These are phyloP conservation scores for Erodium texanum DNA, from an alignment of 441 rosid species.

Conservation along the genomic window DNA sequence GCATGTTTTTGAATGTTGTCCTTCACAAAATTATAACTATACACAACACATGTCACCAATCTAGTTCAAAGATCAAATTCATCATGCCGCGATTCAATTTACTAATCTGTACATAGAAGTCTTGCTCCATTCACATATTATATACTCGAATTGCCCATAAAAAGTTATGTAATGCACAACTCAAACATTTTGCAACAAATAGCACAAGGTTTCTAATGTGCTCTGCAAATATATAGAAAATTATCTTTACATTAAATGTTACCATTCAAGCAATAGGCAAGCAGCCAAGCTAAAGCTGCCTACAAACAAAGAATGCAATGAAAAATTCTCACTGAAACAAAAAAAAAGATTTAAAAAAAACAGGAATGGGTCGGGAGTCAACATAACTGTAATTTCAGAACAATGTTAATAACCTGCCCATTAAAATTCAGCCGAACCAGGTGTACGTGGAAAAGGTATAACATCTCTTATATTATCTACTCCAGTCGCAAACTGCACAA, in stretches of 20 bases:
- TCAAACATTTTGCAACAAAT: neutral
- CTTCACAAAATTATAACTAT: too few relatives aligned
- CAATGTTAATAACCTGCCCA: neutral
- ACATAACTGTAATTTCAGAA: neutral
- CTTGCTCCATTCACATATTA: neutral
- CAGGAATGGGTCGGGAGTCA: neutral
- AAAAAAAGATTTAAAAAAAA: too few relatives aligned
- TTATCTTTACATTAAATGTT: neutral
- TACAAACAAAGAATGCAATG: neutral
- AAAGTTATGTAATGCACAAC: neutral
- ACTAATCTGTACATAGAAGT: neutral
- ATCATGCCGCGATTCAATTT: neutral
- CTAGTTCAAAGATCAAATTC: neutral
- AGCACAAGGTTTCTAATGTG: neutral
- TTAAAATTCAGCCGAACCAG: conserved; percentile 86
- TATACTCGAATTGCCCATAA: neutral
- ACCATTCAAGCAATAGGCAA: neutral
- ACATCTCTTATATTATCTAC: conserved; percentile 83
- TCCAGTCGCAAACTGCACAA: conserved; percentile 89
- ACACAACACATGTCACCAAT: neutral
- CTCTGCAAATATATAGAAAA: neutral
- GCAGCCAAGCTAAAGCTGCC: neutral
- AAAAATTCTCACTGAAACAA: too few relatives aligned
- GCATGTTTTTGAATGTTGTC: too few relatives aligned
- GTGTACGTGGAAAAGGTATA: conserved; percentile 82